Conservation (phyloP, 2,329 filamentous ascomycete genomes). For the Periconia sp. region DNA sequence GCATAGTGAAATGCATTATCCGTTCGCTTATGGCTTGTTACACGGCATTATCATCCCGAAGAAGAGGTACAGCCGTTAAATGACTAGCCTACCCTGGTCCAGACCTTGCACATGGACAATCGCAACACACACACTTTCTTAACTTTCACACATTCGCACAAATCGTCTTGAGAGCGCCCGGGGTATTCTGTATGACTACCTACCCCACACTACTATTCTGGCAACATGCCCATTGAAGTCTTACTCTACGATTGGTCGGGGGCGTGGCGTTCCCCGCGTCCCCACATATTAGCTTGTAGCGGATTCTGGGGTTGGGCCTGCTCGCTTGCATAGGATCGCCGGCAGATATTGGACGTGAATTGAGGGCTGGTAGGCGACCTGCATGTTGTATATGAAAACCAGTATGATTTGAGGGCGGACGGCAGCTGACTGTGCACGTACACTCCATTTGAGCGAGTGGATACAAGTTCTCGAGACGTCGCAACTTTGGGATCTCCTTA, state of each 20-base stretch:
- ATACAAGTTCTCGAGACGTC: constrained; percentile 1
- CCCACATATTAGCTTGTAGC: constrained; percentile 23
- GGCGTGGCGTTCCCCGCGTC: constrained; percentile 19
- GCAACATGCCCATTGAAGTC: no score
- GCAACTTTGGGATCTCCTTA: background rate
- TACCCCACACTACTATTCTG: background rate
- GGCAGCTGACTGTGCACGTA: background rate
- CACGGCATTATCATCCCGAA: constrained; percentile 26
- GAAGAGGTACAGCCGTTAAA: constrained; percentile 14
- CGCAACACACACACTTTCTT: background rate
- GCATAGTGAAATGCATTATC: constrained; percentile 4
- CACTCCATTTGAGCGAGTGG: constrained; percentile 1
- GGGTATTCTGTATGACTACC: background rate
- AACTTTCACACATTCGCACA: background rate
- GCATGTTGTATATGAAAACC: constrained; percentile 14
- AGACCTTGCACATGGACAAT: background rate
- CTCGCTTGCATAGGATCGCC: constrained; percentile 21
- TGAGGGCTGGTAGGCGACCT: constrained; percentile 9
- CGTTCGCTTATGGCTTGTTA: no score
- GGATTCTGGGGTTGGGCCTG: constrained; percentile 21
- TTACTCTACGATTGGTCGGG: background rate
- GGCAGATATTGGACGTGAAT: constrained; percentile 22
- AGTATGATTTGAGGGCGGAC: constrained; percentile 3
- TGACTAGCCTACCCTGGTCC: background rate
- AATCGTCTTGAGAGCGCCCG: no score